These are phyloP conservation scores for Cladosporium sp. DNA, from an alignment of 2,329 filamentous ascomycete genomes.

Conservation along the genomic window DNA sequence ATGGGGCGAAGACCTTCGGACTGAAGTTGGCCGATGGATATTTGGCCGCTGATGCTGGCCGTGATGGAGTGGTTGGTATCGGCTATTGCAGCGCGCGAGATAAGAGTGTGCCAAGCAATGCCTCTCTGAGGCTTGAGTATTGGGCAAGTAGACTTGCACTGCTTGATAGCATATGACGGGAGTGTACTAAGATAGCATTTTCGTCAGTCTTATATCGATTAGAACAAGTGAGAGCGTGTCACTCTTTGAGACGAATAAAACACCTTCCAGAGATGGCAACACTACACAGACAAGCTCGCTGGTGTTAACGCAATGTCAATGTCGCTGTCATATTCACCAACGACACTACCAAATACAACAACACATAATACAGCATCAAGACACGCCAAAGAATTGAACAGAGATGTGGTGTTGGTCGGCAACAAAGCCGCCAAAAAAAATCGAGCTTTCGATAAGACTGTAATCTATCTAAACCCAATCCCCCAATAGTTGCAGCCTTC, in stretches of 20 bases:
- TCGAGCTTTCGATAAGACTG: constrained; percentile 1
- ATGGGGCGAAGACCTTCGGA: constrained; percentile 5
- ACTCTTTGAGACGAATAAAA: not conserved
- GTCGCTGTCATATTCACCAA: too few relatives aligned
- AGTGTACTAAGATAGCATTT: too few relatives aligned
- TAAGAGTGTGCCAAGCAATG: constrained; percentile 6
- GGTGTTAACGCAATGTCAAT: not conserved
- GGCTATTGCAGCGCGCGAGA: constrained; percentile 3
- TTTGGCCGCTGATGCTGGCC: constrained; percentile 3
- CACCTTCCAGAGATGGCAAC: not conserved
- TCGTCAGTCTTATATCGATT: too few relatives aligned
- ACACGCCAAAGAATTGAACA: not conserved
- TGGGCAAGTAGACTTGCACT: too few relatives aligned
- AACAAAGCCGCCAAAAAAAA: not conserved
- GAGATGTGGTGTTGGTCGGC: not conserved
- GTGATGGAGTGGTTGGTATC: not conserved
- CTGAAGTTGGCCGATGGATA: constrained; percentile 9
- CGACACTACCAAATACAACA: not conserved
- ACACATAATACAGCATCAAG: not conserved
- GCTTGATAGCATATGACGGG: too few relatives aligned
- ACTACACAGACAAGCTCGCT: not conserved
- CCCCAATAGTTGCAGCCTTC: not conserved
- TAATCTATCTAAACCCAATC: constrained; percentile 3
- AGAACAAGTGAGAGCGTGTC: not conserved
- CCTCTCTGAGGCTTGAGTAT: not conserved